Base-by-base conservation (phyloP, 225 moss, liverwort and hornwort species). In the Climacium dendroides region DNA sequence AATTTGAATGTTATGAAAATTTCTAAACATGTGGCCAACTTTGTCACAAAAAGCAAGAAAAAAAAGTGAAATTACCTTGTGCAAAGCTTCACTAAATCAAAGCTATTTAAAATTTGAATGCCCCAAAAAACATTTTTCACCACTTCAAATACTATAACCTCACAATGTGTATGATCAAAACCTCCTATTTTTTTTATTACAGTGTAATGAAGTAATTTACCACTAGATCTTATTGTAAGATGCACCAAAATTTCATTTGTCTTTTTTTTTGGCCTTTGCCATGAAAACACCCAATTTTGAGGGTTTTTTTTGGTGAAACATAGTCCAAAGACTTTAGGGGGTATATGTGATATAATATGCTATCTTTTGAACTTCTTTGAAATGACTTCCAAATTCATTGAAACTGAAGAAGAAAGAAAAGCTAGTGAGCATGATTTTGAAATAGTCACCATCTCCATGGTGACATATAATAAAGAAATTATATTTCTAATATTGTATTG, bases 271-370 rank as follows among this genome's bases (percentile, higher is more conserved):
- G 6, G 11, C 11, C 20, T 11, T 66, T n/a, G n/a, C 20, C 20
- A 66, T n/a, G 6, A n/a, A n/a, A 66, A n/a, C 3, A 0, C 0
- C 4, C 20, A 1, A n/a, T n/a, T 66, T 35, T n/a, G n/a, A 18
- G 35, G 35, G 1, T 19, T 10, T 19, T 35, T 34, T 62, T 29
- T 29, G 9, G 59, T 25, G 8, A 32, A 32, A 63, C 17, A 18
- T 8, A n/a, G 6, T n/a, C 11, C 20, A 66, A 20, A 11, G n/a
- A 20, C 35, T n/a, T 20, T 20, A n/a, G 1, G 1, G 10, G 2
- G 34, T 4, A 64, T 6, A 6, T 19, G 19, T 65, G 35, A 35
- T 19, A 19, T 11, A 19, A 19, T 19, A 35, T 65, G 19, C 19
- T n/a, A 35, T 65, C n/a, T n/a, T 65, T n/a, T 11, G 32, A n/a